Evolutionary conservation across 257 asterid species (phyloP), one percentile per base, ranked within the genome.

Genomic region (Mentha longifolia): DNA sequence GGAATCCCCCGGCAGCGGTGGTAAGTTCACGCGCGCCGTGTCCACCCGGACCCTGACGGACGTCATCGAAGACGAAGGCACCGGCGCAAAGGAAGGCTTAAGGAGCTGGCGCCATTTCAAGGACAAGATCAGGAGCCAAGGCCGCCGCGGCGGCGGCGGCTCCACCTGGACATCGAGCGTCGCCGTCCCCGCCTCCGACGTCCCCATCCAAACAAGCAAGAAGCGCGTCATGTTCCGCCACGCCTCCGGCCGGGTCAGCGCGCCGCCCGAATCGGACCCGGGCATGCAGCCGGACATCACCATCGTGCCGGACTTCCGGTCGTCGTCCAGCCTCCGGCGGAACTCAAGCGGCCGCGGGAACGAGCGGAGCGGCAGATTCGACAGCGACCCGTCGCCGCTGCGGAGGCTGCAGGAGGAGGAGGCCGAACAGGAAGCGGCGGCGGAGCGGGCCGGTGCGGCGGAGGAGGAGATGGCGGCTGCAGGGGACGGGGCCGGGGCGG

Each of bases 161-260:
- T 81, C 95, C 81, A 28, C 75, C 4, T 85, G 85, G 87, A 85
- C 85, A 2, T 83, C 98, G 37, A 71, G 77, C 73, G 83, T 89
- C 41, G 84, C 79, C 12, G 81, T 86, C 69, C 97, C 96, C 19
- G 61, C 92, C 55, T 89, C 96, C 73, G 96, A 87, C 75, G 75
- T 87, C n/a, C 90, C 93, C 3, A 64, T 79, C 43, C 70, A 67
- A 66, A 75, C 17, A 73, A 59, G 15, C 49, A 75, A 55, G 51
- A 20, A 41, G 16, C 78, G 83, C 65, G 61, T 35, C 47, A 79
- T 79, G 70, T 37, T 79, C 4, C 83, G 86, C 46, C 77, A 79
- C 43, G 70, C 72, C 45, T 88, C 92, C 25, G 61, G 84, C 20
- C 78, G 82, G 35, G 52, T 46, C 70, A 74, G 35, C 74, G 68